Percentiles rank a stretch among this genome's conserved stretches.
Conservation (phyloP, 2,329 filamentous ascomycete genomes). For the Leptodontidium sp. region DNA sequence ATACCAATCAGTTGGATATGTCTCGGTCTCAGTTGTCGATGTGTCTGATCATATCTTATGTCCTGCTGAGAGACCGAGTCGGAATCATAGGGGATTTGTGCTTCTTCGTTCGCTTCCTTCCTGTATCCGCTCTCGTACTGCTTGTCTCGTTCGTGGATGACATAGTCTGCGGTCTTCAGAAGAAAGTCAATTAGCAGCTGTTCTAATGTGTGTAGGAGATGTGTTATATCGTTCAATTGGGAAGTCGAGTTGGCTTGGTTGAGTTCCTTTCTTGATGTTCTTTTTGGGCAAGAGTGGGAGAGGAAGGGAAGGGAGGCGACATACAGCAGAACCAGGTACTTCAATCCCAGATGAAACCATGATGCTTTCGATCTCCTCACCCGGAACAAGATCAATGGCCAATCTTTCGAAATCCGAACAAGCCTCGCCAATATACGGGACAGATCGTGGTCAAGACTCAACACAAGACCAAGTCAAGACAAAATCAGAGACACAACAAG, state of each 20-base stretch:
- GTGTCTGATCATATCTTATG: constrained; percentile 39
- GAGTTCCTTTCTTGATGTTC: not conserved
- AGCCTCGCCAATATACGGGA: constrained; percentile 18
- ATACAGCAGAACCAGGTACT: constrained; percentile 28
- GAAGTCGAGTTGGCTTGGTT: not conserved
- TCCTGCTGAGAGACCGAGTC: constrained; percentile 22
- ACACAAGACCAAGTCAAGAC: not conserved
- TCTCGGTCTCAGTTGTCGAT: constrained; percentile 51
- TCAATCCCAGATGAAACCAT: constrained; percentile 40
- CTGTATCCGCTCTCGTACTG: constrained; percentile 22
- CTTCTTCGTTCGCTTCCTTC: constrained; percentile 38
- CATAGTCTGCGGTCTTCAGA: constrained; percentile 27
- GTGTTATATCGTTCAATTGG: not conserved
- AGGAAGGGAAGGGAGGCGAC: not conserved
- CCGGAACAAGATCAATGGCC: not conserved
- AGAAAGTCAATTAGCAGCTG: not conserved
- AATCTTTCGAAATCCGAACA: constrained; percentile 8
- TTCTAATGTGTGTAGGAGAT: not conserved
- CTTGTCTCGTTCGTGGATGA: constrained; percentile 27
- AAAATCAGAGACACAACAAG: constrained; percentile 4
- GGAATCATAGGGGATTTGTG: constrained; percentile 28
- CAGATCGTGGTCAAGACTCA: constrained; percentile 7
- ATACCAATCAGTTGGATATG: constrained; percentile 57
- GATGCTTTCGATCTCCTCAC: not conserved
- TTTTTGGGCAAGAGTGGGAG: not conserved